Evolutionary conservation across 495 filamentous ascomycete genomes (phyloP).

Genomic region (Peziza echinospora): DNA sequence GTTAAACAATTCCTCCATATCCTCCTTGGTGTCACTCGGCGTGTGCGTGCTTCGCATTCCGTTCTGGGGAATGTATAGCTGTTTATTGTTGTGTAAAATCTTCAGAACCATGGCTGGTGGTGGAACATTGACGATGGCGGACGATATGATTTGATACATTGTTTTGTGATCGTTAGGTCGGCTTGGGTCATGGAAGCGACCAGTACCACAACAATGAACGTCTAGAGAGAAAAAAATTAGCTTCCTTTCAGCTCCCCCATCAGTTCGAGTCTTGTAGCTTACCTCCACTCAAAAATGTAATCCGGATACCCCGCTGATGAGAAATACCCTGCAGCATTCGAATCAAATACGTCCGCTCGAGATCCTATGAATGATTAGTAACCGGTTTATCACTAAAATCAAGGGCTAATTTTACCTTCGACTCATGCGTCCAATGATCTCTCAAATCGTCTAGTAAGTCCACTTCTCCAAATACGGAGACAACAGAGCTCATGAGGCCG

Average conservation of each 20-base stretch:
- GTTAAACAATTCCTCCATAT: constrained; percentile 99
- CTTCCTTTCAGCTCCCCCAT: too few relatives aligned
- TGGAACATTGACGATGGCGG: constrained; percentile 74
- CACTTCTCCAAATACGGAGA: constrained; percentile 94
- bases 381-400: neutral
- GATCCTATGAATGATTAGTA: constrained; percentile 31
- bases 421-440: constrained; percentile 96
- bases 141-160: constrained; percentile 94
- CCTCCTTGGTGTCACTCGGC: constrained; percentile 80
- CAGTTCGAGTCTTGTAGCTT: too few relatives aligned
- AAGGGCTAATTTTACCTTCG: constrained; percentile 35
- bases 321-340: constrained; percentile 86
- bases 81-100: constrained; percentile 65
- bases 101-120: constrained; percentile 68
- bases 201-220: constrained; percentile 79
- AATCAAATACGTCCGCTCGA: constrained; percentile 91
- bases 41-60: constrained; percentile 54
- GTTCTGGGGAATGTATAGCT: constrained; percentile 75
- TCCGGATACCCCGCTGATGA: constrained; percentile 76
- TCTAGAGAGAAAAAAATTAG: too few relatives aligned
- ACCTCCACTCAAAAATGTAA: constrained; percentile 86
- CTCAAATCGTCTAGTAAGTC: constrained; percentile 83
- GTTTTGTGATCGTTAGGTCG: constrained; percentile 90
- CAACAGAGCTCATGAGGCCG: constrained; percentile 78
- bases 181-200: constrained; percentile 79